Evolutionary conservation across 495 filamentous ascomycete species (phyloP), one percentile per base, ranked within the genome.

Genomic region (Amniculicola lignicola): DNA sequence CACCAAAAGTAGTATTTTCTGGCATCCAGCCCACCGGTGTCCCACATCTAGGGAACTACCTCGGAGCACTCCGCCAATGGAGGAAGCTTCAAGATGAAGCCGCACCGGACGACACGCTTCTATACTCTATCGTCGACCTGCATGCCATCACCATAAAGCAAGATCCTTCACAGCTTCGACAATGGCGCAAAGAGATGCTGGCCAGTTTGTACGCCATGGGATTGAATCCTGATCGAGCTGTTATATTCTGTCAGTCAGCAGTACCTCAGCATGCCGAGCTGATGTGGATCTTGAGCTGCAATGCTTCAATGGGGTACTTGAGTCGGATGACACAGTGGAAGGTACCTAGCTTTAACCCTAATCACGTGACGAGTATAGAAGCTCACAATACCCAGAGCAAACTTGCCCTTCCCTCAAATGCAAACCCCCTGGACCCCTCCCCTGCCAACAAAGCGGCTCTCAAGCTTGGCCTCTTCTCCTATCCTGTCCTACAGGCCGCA

Each of bases 241-340:
- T 79, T n/a, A 77, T 98, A 24, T 98, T 96, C 67, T 87, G 84
- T 64, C 93, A 98, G 72, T 88, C 81, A 48, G 69, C 70, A 54
- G 87, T 95, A 9, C 79, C 81, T 7, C 82, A 82, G 21, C 93
- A 96, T 74, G 69, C 85, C 4, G 90, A 96, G 70, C 74, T 98
- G 57, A 92, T 93, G 82, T 98, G 94, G 93, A 94, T 97, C 54
- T 70, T 98, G 49, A 90, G 89, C 63, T 95, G 90, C 50, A 84
- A 85, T 31, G 88, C 94, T 24, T 87, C 83, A 3, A 90, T 88
- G 73, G 93, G 94, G 11, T 90, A 94, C 69, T 75, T 98, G 25
- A 84, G 82, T 2, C 79, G 94, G 10, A 98, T 98, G 94, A 97
- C 93, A 35, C 92, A 96, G 72, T 97, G 91, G 91, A 98, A 97